A percentile compares a stretch with the other conserved stretches of the same genome.
Evolutionary conservation across 2,329 filamentous ascomycete genomes (phyloP).

Genomic region (Graphiopsis chlorocephala): DNA sequence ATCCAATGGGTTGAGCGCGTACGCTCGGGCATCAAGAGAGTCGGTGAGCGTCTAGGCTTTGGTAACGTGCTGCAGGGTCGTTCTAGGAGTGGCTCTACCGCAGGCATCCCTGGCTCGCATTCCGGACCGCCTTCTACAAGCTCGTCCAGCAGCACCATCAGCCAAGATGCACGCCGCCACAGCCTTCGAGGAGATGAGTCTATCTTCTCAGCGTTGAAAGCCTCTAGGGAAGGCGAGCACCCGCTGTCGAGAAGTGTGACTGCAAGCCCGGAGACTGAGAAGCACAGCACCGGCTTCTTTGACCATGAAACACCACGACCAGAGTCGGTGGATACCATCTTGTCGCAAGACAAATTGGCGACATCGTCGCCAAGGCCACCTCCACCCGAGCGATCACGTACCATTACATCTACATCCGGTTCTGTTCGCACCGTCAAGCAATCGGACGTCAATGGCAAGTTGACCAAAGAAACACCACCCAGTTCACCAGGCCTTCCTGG

Average conservation of each 20-base stretch:
- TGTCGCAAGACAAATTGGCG: background rate
- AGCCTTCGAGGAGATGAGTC: slow-evolving; percentile 60
- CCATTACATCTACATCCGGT: slow-evolving; percentile 40
- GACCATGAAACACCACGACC: slow-evolving; percentile 16
- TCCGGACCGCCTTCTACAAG: slow-evolving; percentile 53
- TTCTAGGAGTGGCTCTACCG: slow-evolving; percentile 43
- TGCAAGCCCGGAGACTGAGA: slow-evolving; percentile 58
- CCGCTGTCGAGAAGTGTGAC: slow-evolving; percentile 72
- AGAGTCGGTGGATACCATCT: slow-evolving; percentile 14
- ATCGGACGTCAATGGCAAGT: slow-evolving; percentile 32
- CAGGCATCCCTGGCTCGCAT: slow-evolving; percentile 42
- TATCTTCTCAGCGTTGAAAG: slow-evolving; percentile 50
- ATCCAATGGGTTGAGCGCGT: slow-evolving; percentile 84
- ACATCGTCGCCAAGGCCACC: slow-evolving; percentile 26
- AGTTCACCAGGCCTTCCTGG: slow-evolving; percentile 44
- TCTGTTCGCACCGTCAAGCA: slow-evolving; percentile 48
- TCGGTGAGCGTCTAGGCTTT: slow-evolving; percentile 43
- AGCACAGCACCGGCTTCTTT: slow-evolving; percentile 21
- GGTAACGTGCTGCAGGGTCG: slow-evolving; percentile 43
- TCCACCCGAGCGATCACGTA: slow-evolving; percentile 41
- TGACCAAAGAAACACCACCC: slow-evolving; percentile 34
- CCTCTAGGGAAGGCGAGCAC: slow-evolving; percentile 59
- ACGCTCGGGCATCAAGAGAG: slow-evolving; percentile 67
- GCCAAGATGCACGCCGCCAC: slow-evolving; percentile 53
- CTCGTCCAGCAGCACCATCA: slow-evolving; percentile 54